Evolutionary conservation across 257 asterid genomes (phyloP).

Genomic region (Solanum virginianum): DNA sequence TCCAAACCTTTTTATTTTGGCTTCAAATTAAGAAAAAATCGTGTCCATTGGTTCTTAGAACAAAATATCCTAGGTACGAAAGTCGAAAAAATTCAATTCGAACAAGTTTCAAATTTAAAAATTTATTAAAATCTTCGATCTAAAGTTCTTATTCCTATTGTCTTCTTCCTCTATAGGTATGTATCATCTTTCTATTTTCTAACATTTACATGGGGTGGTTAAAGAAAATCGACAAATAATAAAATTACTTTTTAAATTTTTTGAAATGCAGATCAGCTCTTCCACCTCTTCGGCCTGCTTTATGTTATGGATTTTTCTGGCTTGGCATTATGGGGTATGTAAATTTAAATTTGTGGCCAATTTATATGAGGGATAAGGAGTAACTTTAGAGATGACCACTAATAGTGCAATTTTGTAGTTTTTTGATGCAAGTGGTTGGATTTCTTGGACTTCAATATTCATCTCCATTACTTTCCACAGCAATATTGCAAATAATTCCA

Average conservation of each 20-base stretch:
- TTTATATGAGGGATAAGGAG: no score
- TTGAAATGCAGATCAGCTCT: constrained; percentile 23
- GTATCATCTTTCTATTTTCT: no score
- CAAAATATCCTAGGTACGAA: no score
- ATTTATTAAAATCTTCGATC: no score
- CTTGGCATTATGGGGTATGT: constrained; percentile 58
- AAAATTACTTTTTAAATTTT: no score
- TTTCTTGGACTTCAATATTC: constrained; percentile 34
- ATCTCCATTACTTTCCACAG: constrained; percentile 42
- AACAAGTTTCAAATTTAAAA: no score
- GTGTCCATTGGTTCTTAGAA: no score
- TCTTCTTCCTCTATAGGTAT: constrained; percentile 15
- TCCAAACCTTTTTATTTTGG: no score
- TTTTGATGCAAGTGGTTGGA: constrained; percentile 46
- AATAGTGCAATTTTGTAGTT: constrained; percentile 10
- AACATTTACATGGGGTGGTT: no score
- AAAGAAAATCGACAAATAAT: no score
- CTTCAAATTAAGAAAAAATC: no score
- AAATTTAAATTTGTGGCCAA: neutral
- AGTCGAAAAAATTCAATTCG: no score
- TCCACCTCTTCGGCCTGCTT: constrained; percentile 30
- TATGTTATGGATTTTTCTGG: constrained; percentile 40
- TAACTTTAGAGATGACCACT: neutral
- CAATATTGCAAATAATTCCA: constrained; percentile 52
- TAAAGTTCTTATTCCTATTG: constrained; percentile 28